These are phyloP conservation scores for Suillus hirtellus DNA, from an alignment of 768 basidiomycete genomes.

Conservation along the genomic window DNA sequence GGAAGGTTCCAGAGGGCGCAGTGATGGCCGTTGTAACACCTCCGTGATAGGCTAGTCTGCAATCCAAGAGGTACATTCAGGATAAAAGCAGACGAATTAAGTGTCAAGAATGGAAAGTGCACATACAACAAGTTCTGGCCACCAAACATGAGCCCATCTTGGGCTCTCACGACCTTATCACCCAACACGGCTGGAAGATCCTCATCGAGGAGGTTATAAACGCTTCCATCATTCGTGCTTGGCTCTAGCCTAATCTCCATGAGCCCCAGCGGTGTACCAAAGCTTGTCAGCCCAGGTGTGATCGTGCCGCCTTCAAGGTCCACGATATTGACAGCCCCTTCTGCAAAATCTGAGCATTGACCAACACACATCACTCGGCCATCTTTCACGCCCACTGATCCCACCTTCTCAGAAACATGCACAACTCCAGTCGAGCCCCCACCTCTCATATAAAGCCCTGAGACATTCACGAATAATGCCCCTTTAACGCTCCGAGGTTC, in stretches of 20 bases:
- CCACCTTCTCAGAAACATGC: slow-evolving; percentile 28
- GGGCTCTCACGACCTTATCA: slow-evolving; percentile 57
- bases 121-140: slow-evolving; percentile 73
- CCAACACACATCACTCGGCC: slow-evolving; percentile 57
- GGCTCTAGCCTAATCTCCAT: slow-evolving; percentile 67
- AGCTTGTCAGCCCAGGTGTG: slow-evolving; percentile 68
- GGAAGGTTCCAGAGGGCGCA: slow-evolving; percentile 44
- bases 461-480: slow-evolving; percentile 69
- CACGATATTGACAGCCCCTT: slow-evolving; percentile 33
- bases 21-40: slow-evolving; percentile 67
- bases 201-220: slow-evolving; percentile 54
- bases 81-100: not conserved
- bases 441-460: slow-evolving; percentile 41
- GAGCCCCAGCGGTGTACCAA: slow-evolving; percentile 71
- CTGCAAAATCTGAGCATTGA: slow-evolving; percentile 23
- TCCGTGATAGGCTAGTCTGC: slow-evolving; percentile 61
- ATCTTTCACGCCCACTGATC: slow-evolving; percentile 42
- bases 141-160: slow-evolving; percentile 71
- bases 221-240: slow-evolving; percentile 67
- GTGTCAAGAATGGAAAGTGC: not conserved
- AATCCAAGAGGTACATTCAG: not conserved
- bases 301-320: slow-evolving; percentile 74
- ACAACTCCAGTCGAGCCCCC: slow-evolving; percentile 25
- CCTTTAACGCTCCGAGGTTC: slow-evolving; percentile 36
- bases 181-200: slow-evolving; percentile 50